Evolutionary conservation across 805 yeast species (phyloP), one percentile per base, ranked within the genome.

Genomic region (Wickerhamomyces tratensis): DNA sequence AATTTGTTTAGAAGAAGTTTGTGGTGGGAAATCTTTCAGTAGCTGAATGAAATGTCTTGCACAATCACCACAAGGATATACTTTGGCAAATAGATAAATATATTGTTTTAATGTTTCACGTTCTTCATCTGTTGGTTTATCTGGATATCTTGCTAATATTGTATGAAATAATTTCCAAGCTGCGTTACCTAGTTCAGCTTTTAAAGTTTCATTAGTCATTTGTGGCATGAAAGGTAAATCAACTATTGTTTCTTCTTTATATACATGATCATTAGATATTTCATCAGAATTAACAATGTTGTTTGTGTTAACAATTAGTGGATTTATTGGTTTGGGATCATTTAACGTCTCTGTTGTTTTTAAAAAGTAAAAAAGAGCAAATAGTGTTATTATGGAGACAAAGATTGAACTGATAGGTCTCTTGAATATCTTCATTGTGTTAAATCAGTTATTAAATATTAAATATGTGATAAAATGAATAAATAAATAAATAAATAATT

Each of bases 61-160:
- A 64, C 98, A 93, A 58, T 91, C 97, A 5, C 95, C 95, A 64
- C 98, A 91, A 0, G 98, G 98, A 50, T 93, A 93, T 9, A 93
- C 91, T 53, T 89, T 86, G 1, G 93, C 88, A 64, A 89, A 93
- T 33, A 86, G 65, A 25, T 76, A 64, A 20, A 93, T 71, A 58
- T 79, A 93, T 44, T 67, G 73, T 14, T 63, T 54, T 39, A 93
- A 65, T 27, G 91, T 83, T 30, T 68, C 58, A 41, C 77, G 71
- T 54, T 91, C 88, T 38, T 71, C 73, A 4, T 56, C 50, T 1
- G 80, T 63, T 15, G 98, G 98, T 26, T 65, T 64, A 37, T 84
- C 96, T 0, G 98, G 98, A 57, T 85, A 93, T 56, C 96, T 73
- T 1, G 98, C 95, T 39, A 93, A 68, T 33, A 89, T 79, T 0